Evolutionary conservation across 192 early-diverging fungal species (phyloP).

Genomic region (Helicostylum pulchrum): DNA sequence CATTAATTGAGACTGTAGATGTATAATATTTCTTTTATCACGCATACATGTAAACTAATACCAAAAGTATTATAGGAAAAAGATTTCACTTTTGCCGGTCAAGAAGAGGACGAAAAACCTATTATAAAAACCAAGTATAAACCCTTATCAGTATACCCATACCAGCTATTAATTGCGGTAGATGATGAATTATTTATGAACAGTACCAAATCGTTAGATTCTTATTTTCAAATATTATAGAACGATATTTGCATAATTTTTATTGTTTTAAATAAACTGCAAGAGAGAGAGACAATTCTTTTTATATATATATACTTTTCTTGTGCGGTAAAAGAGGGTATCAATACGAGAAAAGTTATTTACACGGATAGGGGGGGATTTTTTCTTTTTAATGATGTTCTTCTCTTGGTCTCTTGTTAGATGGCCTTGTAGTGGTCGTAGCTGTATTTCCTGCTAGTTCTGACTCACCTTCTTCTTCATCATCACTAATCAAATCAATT

Average conservation of each 20-base stretch:
- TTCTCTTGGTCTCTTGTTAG: background rate
- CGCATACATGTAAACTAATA: too few species aligned
- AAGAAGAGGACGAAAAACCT: slow-evolving; percentile 5
- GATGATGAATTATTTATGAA: background rate
- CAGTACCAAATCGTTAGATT: background rate
- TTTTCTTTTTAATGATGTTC: background rate
- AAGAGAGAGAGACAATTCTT: too few species aligned
- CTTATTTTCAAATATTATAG: background rate
- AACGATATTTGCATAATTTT: background rate
- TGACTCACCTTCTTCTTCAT: slow-evolving; percentile 8
- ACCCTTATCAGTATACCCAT: slow-evolving; percentile 1
- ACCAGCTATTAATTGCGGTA: background rate
- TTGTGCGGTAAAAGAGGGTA: slow-evolving; percentile 1
- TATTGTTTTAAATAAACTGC: too few species aligned
- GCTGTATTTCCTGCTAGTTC: background rate
- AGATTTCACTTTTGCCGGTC: slow-evolving; percentile 1
- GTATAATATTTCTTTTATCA: background rate
- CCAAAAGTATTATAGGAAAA: slow-evolving; percentile 5
- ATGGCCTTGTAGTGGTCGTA: background rate
- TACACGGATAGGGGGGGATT: background rate
- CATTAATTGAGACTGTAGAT: background rate
- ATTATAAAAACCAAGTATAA: background rate
- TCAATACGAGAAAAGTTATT: background rate
- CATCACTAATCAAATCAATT: slow-evolving; percentile 16
- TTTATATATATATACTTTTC: background rate